Conservation (phyloP, 768 basidiomycete genomes). For the Podaxis rugospora region DNA sequence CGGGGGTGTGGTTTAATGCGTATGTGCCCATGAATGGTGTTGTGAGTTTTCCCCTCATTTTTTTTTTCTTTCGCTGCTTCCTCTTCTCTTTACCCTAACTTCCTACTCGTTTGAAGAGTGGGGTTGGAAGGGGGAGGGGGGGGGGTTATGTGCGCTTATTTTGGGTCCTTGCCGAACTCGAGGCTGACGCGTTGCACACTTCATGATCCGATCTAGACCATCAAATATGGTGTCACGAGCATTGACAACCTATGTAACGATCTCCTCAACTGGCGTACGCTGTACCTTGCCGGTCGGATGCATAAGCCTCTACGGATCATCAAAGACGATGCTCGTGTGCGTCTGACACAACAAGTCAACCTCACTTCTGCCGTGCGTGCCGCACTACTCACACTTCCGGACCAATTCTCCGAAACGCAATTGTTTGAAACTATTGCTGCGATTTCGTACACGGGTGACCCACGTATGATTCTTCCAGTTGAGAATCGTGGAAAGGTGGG, state of each 20-base stretch:
- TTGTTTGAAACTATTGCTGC: constrained; percentile 85
- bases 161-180: neutral
- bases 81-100: neutral
- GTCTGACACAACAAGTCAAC: constrained; percentile 91
- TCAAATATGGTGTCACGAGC: constrained; percentile 97
- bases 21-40: constrained; percentile 80
- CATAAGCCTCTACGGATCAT: constrained; percentile 96
- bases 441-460: constrained; percentile 86
- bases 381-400: constrained; percentile 83
- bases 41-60: constrained; percentile 45
- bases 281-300: constrained; percentile 94
- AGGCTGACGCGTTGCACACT: constrained; percentile 2
- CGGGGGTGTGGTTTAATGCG: constrained; percentile 96
- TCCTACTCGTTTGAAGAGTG: neutral
- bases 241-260: constrained; percentile 87
- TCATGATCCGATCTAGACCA: constrained; percentile 45
- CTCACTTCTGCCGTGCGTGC: constrained; percentile 85
- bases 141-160: neutral
- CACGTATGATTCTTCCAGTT: constrained; percentile 89
- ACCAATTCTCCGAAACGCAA: constrained; percentile 73
- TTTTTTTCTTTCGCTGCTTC: neutral
- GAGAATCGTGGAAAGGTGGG: constrained; percentile 94
- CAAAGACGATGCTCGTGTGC: constrained; percentile 87
- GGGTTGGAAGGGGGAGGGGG: too few relatives aligned
- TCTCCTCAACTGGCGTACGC: constrained; percentile 85